Evolutionary conservation across 257 asterid species (phyloP).

Genomic region (Paulownia fortunei): DNA sequence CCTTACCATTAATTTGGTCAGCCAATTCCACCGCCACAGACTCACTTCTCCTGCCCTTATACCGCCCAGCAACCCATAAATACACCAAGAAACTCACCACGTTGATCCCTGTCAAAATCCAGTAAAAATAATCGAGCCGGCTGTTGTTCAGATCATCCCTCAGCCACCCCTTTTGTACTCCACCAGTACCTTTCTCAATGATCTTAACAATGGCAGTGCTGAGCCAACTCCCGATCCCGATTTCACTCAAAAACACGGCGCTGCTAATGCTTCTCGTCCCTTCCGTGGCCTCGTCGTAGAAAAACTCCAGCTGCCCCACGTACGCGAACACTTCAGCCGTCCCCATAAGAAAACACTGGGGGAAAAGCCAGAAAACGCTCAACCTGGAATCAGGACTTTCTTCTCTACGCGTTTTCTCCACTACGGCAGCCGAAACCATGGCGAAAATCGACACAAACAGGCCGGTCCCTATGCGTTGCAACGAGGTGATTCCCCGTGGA

Average conservation of each 20-base stretch:
- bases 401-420: constrained; percentile 51
- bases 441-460: constrained; percentile 59
- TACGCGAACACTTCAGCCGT: constrained; percentile 55
- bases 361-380: no score
- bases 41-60: constrained; percentile 44
- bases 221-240: constrained; percentile 75
- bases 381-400: neutral
- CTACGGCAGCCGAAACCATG: constrained; percentile 52
- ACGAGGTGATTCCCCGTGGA: constrained; percentile 63
- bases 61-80: constrained; percentile 43
- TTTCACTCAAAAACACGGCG: constrained; percentile 66
- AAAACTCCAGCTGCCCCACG: constrained; percentile 72
- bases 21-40: constrained; percentile 22
- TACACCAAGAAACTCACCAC: constrained; percentile 61
- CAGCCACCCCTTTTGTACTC: constrained; percentile 58
- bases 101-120: constrained; percentile 58
- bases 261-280: constrained; percentile 72
- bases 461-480: constrained; percentile 67
- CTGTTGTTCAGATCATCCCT: constrained; percentile 52
- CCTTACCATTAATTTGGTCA: neutral
- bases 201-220: constrained; percentile 60
- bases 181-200: constrained; percentile 45
- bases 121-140: constrained; percentile 58
- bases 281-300: constrained; percentile 67
- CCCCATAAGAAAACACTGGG: no score